Percentiles rank a stretch among this genome's conserved stretches.
phyloP scores from a whole-genome alignment of 495 filamentous ascomycete species.

The Neurospora tetraspora region DNA sequence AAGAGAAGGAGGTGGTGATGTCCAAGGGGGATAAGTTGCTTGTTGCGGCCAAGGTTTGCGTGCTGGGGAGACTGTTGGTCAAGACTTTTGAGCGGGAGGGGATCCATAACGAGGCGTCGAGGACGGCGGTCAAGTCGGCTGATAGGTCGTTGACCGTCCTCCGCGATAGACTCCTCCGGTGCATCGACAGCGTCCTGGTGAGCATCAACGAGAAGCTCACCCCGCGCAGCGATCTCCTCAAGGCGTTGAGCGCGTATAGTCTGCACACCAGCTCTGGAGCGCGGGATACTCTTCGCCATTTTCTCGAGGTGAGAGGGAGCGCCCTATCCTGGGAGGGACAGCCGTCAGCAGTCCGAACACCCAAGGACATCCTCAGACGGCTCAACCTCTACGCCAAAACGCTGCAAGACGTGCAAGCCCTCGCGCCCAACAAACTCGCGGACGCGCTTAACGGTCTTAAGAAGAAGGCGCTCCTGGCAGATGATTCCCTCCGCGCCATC shows the following conservation, averaged over 20 bases:
- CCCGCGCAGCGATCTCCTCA: slow-evolving; percentile 50
- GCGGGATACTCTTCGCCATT: slow-evolving; percentile 70
- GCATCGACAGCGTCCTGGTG: slow-evolving; percentile 58
- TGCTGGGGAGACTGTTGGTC: slow-evolving; percentile 52
- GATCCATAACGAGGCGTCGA: slow-evolving; percentile 26
- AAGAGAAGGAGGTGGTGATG: neutral
- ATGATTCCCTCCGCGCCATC: slow-evolving; percentile 51
- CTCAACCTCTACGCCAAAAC: slow-evolving; percentile 69
- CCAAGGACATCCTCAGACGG: slow-evolving; percentile 47
- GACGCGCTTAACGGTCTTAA: slow-evolving; percentile 63
- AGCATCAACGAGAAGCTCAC: slow-evolving; percentile 17
- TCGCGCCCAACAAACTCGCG: slow-evolving; percentile 63
- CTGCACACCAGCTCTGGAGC: slow-evolving; percentile 74
- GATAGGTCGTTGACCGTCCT: slow-evolving; percentile 51
- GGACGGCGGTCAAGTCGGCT: slow-evolving; percentile 49
- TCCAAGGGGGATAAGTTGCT: slow-evolving; percentile 42
- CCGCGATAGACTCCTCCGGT: slow-evolving; percentile 45
- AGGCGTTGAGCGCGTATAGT: slow-evolving; percentile 67
- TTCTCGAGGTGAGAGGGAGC: slow-evolving; percentile 62
- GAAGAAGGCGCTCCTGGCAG: slow-evolving; percentile 55
- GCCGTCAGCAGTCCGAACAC: slow-evolving; percentile 12
- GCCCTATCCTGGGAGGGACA: slow-evolving; percentile 42
- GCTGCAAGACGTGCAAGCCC: slow-evolving; percentile 58
- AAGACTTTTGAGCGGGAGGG: slow-evolving; percentile 22
- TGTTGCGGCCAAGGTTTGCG: slow-evolving; percentile 69